Percentiles rank a stretch among this genome's conserved stretches.
Conservation (phyloP, 2,329 filamentous ascomycete genomes). For the Scedosporium dehoogii region DNA sequence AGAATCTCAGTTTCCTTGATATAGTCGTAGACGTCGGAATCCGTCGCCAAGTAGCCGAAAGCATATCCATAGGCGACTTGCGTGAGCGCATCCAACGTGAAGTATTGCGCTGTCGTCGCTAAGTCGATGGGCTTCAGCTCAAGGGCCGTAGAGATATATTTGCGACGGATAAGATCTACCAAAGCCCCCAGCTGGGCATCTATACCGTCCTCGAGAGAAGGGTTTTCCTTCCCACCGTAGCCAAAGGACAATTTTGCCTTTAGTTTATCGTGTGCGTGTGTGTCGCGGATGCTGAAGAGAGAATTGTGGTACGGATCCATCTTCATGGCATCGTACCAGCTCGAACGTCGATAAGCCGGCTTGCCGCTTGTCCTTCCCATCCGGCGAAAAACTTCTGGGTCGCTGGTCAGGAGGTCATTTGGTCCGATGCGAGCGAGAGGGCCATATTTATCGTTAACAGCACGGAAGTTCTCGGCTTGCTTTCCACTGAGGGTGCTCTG, state of each 20-base stretch:
- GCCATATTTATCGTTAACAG: constrained; percentile 17
- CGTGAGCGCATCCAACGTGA: constrained; percentile 40
- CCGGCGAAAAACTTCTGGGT: constrained; percentile 25
- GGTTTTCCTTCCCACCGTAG: constrained; percentile 5
- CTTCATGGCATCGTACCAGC: constrained; percentile 37
- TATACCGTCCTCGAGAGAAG: background rate
- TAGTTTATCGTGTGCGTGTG: constrained; percentile 28
- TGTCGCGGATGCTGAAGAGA: constrained; percentile 39
- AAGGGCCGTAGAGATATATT: constrained; percentile 12
- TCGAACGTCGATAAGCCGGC: constrained; percentile 22
- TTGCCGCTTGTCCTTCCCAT: constrained; percentile 23
- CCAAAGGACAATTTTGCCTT: constrained; percentile 40
- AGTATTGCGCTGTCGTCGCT: constrained; percentile 30
- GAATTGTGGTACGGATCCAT: constrained; percentile 44
- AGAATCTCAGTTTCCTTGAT: constrained; percentile 26
- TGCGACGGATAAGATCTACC: constrained; percentile 12
- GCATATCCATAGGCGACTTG: constrained; percentile 33
- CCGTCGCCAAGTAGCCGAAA: constrained; percentile 30
- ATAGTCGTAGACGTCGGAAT: constrained; percentile 32
- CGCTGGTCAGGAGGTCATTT: constrained; percentile 28
- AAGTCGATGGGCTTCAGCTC: constrained; percentile 24
- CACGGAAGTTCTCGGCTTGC: background rate
- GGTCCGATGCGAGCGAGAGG: constrained; percentile 30
- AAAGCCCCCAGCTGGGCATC: constrained; percentile 7
- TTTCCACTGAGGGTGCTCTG: background rate